phyloP scores from a whole-genome alignment of 2,329 filamentous ascomycete species.

The Sphaerulina musiva region DNA sequence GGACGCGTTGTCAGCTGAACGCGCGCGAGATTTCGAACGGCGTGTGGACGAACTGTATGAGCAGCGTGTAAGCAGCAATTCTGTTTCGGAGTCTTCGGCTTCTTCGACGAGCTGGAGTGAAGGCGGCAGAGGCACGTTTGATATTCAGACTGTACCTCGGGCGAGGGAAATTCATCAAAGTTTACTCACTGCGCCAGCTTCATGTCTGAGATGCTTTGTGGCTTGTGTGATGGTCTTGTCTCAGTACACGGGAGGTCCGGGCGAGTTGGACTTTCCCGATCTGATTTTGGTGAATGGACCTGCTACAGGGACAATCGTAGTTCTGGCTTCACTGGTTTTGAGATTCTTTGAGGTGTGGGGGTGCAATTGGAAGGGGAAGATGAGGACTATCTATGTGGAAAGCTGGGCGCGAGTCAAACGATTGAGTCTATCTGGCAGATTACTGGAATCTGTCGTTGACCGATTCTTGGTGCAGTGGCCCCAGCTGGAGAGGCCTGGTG shows the following conservation, averaged over 20 bases:
- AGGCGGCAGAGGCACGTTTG: slow-evolving; percentile 44
- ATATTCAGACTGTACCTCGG: slow-evolving; percentile 63
- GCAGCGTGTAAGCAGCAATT: too few species aligned
- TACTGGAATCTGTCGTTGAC: slow-evolving; percentile 67
- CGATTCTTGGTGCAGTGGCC: slow-evolving; percentile 78
- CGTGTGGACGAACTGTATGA: slow-evolving; percentile 9
- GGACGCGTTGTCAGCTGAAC: slow-evolving; percentile 63
- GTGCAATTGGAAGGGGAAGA: slow-evolving; percentile 43
- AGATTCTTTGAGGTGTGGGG: slow-evolving; percentile 45
- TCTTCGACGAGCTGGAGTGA: slow-evolving; percentile 4
- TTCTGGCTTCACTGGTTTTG: slow-evolving; percentile 52
- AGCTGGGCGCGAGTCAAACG: slow-evolving; percentile 81
- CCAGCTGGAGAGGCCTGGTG: slow-evolving; percentile 46
- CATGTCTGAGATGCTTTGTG: slow-evolving; percentile 58
- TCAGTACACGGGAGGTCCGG: slow-evolving; percentile 6
- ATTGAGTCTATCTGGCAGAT: slow-evolving; percentile 75
- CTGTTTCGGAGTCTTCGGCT: too few species aligned
- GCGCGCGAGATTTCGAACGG: slow-evolving; percentile 59
- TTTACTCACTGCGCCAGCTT: slow-evolving; percentile 64
- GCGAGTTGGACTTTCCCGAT: slow-evolving; percentile 52
- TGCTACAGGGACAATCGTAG: slow-evolving; percentile 74
- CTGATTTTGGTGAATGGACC: slow-evolving; percentile 83
- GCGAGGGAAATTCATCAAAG: slow-evolving; percentile 79
- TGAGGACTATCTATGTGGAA: slow-evolving; percentile 80
- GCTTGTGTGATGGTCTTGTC: slow-evolving; percentile 54